Evolutionary conservation across 2,329 filamentous ascomycete genomes (phyloP).

Genomic region (Ophiocordyceps camponoti-saundersi): DNA sequence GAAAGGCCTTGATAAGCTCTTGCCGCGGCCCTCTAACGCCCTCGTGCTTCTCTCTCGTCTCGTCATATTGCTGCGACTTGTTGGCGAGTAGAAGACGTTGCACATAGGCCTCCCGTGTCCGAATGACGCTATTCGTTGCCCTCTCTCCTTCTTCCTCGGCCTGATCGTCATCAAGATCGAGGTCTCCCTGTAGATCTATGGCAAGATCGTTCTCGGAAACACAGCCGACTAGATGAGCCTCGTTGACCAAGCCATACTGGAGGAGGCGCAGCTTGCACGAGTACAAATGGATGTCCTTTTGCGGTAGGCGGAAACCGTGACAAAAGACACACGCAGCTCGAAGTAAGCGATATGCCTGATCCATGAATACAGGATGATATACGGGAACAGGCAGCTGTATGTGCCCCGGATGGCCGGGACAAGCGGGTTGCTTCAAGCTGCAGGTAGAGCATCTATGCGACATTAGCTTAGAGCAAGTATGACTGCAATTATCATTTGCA

Average conservation of each 20-base stretch:
- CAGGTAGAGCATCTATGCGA: constrained; percentile 70
- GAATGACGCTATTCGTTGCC: constrained; percentile 31
- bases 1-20: constrained; percentile 63
- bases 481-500: no score
- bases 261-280: constrained; percentile 73
- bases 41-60: constrained; percentile 59
- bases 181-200: constrained; percentile 11
- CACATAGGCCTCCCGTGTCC: constrained; percentile 49
- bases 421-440: constrained; percentile 63
- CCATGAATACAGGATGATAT: constrained; percentile 94
- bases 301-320: constrained; percentile 66
- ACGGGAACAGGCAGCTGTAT: constrained; percentile 87
- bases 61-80: constrained; percentile 28
- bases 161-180: constrained; percentile 33
- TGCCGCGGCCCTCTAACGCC: constrained; percentile 63
- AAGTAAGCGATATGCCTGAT: constrained; percentile 72
- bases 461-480: constrained; percentile 6
- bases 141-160: constrained; percentile 46
- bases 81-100: constrained; percentile 43
- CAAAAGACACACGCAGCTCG: constrained; percentile 85
- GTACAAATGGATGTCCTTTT: constrained; percentile 60
- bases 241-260: constrained; percentile 63
- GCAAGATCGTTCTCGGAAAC: constrained; percentile 27
- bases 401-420: constrained; percentile 86
- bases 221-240: constrained; percentile 42